A percentile compares a stretch with the other conserved stretches of the same genome.
phyloP scores from a whole-genome alignment of 73 alveolate species.

The Tetrahymena borealis region DNA sequence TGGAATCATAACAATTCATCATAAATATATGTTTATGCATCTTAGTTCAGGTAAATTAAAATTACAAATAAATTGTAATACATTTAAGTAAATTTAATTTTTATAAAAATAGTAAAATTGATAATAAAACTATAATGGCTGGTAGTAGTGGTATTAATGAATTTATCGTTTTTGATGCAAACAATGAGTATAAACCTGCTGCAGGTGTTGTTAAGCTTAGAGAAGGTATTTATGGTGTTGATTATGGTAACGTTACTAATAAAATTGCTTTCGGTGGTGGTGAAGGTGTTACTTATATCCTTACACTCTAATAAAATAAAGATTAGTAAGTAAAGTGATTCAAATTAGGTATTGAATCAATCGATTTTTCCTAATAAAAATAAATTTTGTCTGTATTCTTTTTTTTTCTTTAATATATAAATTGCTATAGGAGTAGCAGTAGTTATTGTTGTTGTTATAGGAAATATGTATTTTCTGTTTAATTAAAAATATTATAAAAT shows the following conservation, averaged over 20 bases:
- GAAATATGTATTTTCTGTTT: no score
- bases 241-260: constrained; percentile 58
- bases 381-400: no score
- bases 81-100: background rate
- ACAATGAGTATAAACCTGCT: constrained; percentile 3
- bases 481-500: no score
- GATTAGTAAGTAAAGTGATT: background rate
- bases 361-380: no score
- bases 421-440: no score
- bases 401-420: no score
- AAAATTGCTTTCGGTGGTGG: constrained; percentile 77
- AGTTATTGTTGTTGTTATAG: no score
- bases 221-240: constrained; percentile 54
- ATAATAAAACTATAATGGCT: constrained; percentile 17
- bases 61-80: background rate
- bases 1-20: constrained; percentile 39
- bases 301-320: background rate
- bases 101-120: constrained; percentile 12
- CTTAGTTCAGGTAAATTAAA: constrained; percentile 19
- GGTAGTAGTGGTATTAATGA: constrained; percentile 54
- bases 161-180: constrained; percentile 5
- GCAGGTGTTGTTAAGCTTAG: constrained; percentile 6
- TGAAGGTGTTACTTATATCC: constrained; percentile 51
- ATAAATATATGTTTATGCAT: constrained; percentile 12
- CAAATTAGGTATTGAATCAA: background rate